A percentile compares a stretch with the other conserved stretches of the same genome.
phyloP scores from a whole-genome alignment of 179 eudicot genomes.

The Carnegiea gigantea region DNA sequence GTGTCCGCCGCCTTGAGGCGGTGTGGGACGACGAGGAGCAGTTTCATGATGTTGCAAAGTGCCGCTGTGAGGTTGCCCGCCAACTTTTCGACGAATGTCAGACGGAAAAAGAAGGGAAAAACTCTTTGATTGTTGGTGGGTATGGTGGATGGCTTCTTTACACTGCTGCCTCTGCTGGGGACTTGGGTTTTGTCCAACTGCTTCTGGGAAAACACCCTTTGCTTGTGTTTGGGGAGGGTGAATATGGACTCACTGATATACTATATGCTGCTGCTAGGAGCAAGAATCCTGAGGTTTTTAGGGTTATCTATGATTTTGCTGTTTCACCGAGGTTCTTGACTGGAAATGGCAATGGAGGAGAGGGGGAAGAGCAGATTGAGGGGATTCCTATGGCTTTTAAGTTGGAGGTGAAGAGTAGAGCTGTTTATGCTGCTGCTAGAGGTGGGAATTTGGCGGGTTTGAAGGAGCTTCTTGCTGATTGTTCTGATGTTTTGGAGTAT shows the following conservation, averaged over 20 bases:
- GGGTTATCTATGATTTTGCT: constrained; percentile 58
- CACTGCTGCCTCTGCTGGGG: constrained; percentile 92
- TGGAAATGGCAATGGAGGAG: constrained; percentile 35
- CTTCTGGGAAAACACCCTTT: constrained; percentile 60
- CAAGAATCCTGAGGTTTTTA: constrained; percentile 61
- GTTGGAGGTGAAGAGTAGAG: constrained; percentile 81
- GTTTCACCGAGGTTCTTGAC: constrained; percentile 58
- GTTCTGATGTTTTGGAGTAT: constrained; percentile 59
- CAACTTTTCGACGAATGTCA: constrained; percentile 59
- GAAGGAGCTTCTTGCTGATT: constrained; percentile 62
- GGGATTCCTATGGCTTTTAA: constrained; percentile 61
- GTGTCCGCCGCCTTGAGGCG: constrained; percentile 81
- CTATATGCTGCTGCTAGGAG: constrained; percentile 91
- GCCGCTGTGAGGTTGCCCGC: constrained; percentile 63
- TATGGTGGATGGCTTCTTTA: constrained; percentile 96
- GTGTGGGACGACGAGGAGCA: constrained; percentile 90
- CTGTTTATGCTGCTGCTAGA: constrained; percentile 90
- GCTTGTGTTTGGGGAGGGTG: constrained; percentile 90
- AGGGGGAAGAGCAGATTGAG: constrained; percentile 38
- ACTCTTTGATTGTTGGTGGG: constrained; percentile 60
- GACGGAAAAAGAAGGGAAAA: constrained; percentile 37
- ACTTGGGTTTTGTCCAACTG: constrained; percentile 57
- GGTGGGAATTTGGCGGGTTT: constrained; percentile 80
- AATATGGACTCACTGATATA: constrained; percentile 86
- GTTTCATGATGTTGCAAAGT: constrained; percentile 62